These are phyloP conservation scores for Fonsecaea nubica DNA, from an alignment of 2,329 filamentous ascomycete genomes.

Conservation along the genomic window DNA sequence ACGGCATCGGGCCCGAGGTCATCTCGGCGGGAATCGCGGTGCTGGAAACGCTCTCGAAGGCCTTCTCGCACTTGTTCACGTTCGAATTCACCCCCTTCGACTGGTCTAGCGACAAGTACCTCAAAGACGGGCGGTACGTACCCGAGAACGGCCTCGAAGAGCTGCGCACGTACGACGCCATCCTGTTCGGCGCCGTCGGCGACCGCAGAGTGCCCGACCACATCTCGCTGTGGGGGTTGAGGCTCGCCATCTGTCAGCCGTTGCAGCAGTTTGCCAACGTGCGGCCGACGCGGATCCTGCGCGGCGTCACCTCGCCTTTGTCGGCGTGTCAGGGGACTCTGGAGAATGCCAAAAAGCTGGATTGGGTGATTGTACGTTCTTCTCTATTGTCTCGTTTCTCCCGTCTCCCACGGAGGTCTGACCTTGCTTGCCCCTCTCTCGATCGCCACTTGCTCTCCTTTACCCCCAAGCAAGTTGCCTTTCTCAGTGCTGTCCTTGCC, in stretches of 20 bases:
- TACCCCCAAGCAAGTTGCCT: too few species aligned
- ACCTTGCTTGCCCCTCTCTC: too few species aligned
- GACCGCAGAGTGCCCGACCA: slow-evolving; percentile 70
- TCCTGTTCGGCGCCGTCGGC: slow-evolving; percentile 72
- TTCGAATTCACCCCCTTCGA: slow-evolving; percentile 69
- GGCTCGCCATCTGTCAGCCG: slow-evolving; percentile 70
- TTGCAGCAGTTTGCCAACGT: slow-evolving; percentile 74
- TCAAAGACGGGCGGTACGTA: slow-evolving; percentile 69
- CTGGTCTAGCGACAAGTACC: slow-evolving; percentile 72
- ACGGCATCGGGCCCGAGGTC: slow-evolving; percentile 74
- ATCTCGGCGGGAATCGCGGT: slow-evolving; percentile 69
- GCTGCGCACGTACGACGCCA: slow-evolving; percentile 67
- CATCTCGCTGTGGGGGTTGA: slow-evolving; percentile 70
- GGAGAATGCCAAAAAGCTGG: slow-evolving; percentile 63
- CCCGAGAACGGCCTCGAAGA: slow-evolving; percentile 65
- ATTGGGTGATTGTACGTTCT: slow-evolving; percentile 63
- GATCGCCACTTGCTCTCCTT: too few species aligned
- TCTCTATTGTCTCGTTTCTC: too few species aligned
- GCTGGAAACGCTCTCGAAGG: slow-evolving; percentile 55
- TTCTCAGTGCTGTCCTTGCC: too few species aligned
- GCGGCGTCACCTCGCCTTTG: slow-evolving; percentile 63
- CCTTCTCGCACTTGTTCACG: slow-evolving; percentile 61
- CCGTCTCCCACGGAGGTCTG: too few species aligned
- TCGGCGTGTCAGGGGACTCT: slow-evolving; percentile 44
- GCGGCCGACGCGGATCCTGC: slow-evolving; percentile 67